phyloP scores from a whole-genome alignment of 2,329 filamentous ascomycete genomes.

The Xylariaceae sp. region DNA sequence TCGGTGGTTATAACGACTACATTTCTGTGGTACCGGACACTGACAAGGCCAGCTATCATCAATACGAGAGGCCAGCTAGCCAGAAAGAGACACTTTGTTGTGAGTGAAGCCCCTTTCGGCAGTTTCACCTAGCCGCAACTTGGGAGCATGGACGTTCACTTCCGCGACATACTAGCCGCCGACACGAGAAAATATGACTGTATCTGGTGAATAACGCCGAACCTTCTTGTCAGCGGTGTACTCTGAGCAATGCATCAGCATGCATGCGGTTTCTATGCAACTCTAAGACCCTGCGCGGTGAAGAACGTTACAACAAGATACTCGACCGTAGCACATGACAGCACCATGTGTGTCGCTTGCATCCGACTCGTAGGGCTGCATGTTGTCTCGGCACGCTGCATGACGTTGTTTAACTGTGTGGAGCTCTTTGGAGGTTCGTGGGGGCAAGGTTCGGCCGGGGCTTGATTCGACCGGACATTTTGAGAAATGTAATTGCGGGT shows the following conservation, averaged over 20 bases:
- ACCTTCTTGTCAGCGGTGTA: constrained; percentile 20
- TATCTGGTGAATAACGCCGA: constrained; percentile 24
- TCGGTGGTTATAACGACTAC: constrained; percentile 1
- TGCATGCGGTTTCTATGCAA: constrained; percentile 3
- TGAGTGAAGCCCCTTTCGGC: constrained; percentile 21
- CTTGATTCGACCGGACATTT: constrained; percentile 22
- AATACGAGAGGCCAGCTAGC: constrained; percentile 21
- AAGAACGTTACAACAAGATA: constrained; percentile 7
- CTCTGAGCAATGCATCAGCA: constrained; percentile 17
- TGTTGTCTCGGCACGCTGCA: constrained; percentile 23
- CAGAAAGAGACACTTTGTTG: constrained; percentile 8
- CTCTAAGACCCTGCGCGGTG: constrained; percentile 9
- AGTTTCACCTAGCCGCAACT: constrained; percentile 16
- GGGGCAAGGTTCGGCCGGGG: constrained; percentile 21
- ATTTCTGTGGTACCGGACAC: constrained; percentile 12
- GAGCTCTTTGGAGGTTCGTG: constrained; percentile 23
- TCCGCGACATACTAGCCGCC: constrained; percentile 23
- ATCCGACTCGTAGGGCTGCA: constrained; percentile 27
- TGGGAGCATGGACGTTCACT: constrained; percentile 13
- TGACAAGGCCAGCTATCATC: constrained; percentile 7
- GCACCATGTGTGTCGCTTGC: constrained; percentile 18
- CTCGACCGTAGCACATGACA: not conserved
- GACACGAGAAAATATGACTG: constrained; percentile 30
- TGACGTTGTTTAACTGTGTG: constrained; percentile 23
- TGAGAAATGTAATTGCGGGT: constrained; percentile 25